Percentiles rank a stretch among this genome's conserved stretches.
These are phyloP conservation scores for Blumeriella jaapii DNA, from an alignment of 2,329 filamentous ascomycete genomes.

Conservation along the genomic window DNA sequence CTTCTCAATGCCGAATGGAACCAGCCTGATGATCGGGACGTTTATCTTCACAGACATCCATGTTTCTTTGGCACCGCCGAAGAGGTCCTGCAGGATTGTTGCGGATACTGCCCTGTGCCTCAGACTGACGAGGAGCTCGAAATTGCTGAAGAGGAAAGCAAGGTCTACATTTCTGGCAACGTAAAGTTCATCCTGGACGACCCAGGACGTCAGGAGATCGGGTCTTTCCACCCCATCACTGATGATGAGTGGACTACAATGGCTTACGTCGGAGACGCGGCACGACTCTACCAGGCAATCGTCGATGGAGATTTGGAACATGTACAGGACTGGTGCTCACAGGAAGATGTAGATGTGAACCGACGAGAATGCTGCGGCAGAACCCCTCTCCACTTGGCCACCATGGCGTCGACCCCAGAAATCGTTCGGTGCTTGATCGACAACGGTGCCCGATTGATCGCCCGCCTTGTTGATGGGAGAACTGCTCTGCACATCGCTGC, in stretches of 20 bases:
- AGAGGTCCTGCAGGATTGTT: conserved; percentile 72
- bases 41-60: conserved; percentile 72
- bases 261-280: conserved; percentile 77
- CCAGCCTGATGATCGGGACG: conserved; percentile 58
- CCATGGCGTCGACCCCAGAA: conserved; percentile 53
- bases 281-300: conserved; percentile 68
- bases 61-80: conserved; percentile 70
- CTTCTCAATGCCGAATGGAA: conserved; percentile 85
- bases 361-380: conserved; percentile 67
- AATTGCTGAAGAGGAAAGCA: conserved; percentile 57
- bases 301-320: conserved; percentile 60
- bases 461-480: conserved; percentile 65
- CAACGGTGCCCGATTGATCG: conserved; percentile 58
- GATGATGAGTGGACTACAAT: conserved; percentile 83
- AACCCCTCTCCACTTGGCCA: conserved; percentile 67
- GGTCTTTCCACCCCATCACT: conserved; percentile 68
- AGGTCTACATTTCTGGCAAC: conserved; percentile 64
- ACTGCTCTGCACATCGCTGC: conserved; percentile 78
- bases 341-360: conserved; percentile 60
- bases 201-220: conserved; percentile 63
- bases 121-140: conserved; percentile 60
- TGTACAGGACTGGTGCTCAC: conserved; percentile 57
- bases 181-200: conserved; percentile 70
- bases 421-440: conserved; percentile 63
- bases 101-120: conserved; percentile 63